Evolutionary conservation across 2,329 filamentous ascomycete species (phyloP).

Genomic region (Beauveria medogensis): DNA sequence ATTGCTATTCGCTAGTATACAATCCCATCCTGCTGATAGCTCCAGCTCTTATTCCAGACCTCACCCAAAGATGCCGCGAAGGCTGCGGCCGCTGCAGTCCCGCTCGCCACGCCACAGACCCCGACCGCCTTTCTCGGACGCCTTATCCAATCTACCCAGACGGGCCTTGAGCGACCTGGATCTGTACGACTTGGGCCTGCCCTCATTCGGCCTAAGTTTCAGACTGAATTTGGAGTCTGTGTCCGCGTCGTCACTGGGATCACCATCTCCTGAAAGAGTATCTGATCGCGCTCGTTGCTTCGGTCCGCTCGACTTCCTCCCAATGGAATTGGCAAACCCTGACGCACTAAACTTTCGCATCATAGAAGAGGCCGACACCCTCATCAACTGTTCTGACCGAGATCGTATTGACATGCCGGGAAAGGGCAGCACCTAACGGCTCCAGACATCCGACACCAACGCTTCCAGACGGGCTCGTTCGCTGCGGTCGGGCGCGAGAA

Average conservation of each 20-base stretch:
- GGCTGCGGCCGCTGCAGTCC: constrained; percentile 9
- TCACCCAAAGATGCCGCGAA: constrained; percentile 11
- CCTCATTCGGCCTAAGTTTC: neutral
- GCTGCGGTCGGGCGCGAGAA: constrained; percentile 64
- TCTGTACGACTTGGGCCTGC: neutral
- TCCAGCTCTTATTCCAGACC: neutral
- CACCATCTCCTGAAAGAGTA: neutral
- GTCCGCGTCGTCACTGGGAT: constrained; percentile 1
- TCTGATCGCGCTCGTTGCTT: constrained; percentile 15
- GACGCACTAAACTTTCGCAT: constrained; percentile 83
- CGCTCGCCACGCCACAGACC: constrained; percentile 7
- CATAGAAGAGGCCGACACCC: constrained; percentile 73
- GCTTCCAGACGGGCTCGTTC: constrained; percentile 73
- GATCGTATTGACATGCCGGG: constrained; percentile 66
- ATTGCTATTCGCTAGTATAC: constrained; percentile 7
- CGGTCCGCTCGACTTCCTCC: constrained; percentile 58
- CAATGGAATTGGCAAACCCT: constrained; percentile 69
- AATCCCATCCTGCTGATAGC: neutral
- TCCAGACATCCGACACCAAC: constrained; percentile 73
- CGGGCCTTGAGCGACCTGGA: constrained; percentile 9
- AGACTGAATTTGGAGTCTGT: neutral
- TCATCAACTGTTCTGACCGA: constrained; percentile 62
- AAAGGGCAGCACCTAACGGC: constrained; percentile 68
- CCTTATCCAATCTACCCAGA: constrained; percentile 6
- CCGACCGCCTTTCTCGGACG: neutral